Evolutionary conservation across 2,329 filamentous ascomycete genomes (phyloP), one percentile per base, ranked within the genome.

Genomic region (Aureobasidium sp.): DNA sequence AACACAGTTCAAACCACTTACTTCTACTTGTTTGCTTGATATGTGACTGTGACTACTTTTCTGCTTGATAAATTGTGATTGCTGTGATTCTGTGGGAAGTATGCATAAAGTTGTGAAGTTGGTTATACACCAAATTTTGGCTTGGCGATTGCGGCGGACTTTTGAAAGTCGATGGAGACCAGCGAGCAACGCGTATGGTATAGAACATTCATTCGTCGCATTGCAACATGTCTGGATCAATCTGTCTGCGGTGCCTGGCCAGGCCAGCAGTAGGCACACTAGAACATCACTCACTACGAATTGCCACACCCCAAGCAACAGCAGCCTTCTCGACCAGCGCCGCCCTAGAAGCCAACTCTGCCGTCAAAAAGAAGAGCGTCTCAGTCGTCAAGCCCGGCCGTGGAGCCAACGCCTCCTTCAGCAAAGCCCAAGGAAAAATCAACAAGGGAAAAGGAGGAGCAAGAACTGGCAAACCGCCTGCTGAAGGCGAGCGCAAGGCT

Each of bases 401-500:
- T 39, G 54, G 54, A 27, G 54, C 41, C 15, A 58, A 30, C 25
- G 45, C 41, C 37, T 55, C 57, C 2, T 62, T 48, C 52, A 55
- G 29, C 58, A 66, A 65, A 48, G 21, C 21, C 21, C 52, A 66
- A 15, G 69, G 70, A 30, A 65, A 61, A n/a, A 67, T 67, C n/a
- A 64, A 72, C 10, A 69, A 61, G 48, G 70, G 71, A 34, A 64
- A 62, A 15, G 60, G 62, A 15, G 36, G 64, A 4, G 67, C 59
- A 29, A 37, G 63, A 27, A 61, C 62, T 9, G 64, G 65, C 8
- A 65, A 68, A 41, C 71, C 71, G 6, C 70, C 70, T 4, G 70
- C 66, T 11, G 81, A 85, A 3, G 93, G 92, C 66, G 92, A 97
- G 80, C 86, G 92, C 67, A 96, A 91, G 77, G 89, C 90, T 32